Evolutionary conservation across 306 rosid genomes (phyloP).

Genomic region (Fagus crenata): DNA sequence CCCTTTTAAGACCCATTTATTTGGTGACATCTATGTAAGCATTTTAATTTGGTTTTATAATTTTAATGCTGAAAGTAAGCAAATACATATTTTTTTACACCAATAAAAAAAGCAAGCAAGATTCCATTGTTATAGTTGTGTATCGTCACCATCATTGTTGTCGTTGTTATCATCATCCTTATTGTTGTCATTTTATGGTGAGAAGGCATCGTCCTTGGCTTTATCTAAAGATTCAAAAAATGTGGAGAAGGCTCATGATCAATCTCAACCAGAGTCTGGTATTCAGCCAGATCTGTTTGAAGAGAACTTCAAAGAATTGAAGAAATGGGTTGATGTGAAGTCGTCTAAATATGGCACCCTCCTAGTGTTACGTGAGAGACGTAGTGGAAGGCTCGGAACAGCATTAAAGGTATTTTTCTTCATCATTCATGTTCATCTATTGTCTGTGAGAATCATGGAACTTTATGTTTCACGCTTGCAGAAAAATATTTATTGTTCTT

Average conservation of each 20-base stretch:
- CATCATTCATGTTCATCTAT: not conserved
- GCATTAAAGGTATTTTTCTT: slow-evolving; percentile 69
- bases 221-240: slow-evolving; percentile 32
- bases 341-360: slow-evolving; percentile 78
- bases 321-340: slow-evolving; percentile 84
- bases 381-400: slow-evolving; percentile 72
- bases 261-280: slow-evolving; percentile 33
- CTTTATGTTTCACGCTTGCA: not conserved
- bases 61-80: not conserved
- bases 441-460: not conserved
- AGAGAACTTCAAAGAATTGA: slow-evolving; percentile 71
- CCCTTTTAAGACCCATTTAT: not conserved
- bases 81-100: not conserved
- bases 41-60: not conserved
- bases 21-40: not conserved
- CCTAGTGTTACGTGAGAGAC: slow-evolving; percentile 68
- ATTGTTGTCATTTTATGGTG: slow-evolving; percentile 49
- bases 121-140: not conserved
- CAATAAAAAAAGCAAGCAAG: not conserved
- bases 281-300: slow-evolving; percentile 58
- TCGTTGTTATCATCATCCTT: slow-evolving; percentile 1
- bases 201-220: slow-evolving; percentile 29
- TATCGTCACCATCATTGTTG: not conserved
- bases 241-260: slow-evolving; percentile 34
- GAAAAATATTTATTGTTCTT: too few relatives aligned